Conservation (phyloP, 1,284 basidiomycete genomes). For the Tilletiopsis washingtonensis region DNA sequence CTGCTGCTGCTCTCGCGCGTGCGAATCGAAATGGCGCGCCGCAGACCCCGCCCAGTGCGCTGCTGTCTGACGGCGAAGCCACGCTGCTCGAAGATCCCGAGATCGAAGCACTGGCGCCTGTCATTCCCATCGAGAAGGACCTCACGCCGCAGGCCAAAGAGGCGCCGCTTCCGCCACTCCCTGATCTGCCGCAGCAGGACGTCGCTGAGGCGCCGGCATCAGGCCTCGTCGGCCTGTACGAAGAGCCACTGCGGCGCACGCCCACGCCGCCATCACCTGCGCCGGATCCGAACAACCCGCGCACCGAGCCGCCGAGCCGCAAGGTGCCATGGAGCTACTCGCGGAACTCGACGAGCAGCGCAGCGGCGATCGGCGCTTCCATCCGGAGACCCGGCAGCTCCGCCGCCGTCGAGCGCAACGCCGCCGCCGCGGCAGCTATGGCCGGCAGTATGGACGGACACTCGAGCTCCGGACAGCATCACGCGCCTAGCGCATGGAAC, state of each 20-base stretch:
- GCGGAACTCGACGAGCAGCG: not conserved
- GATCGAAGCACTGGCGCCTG: too few relatives aligned
- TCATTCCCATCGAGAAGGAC: too few relatives aligned
- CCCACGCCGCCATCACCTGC: not conserved
- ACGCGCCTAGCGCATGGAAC: not conserved
- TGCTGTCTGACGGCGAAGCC: too few relatives aligned
- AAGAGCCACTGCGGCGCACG: not conserved
- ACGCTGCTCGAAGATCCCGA: too few relatives aligned
- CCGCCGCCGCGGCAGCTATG: not conserved
- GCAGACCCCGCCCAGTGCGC: too few relatives aligned
- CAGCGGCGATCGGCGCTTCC: not conserved
- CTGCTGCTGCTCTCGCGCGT: not conserved
- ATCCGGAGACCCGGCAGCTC: slow-evolving; percentile 1
- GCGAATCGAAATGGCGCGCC: not conserved
- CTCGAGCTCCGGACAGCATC: not conserved
- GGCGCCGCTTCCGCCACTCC: not conserved
- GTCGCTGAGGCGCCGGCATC: not conserved
- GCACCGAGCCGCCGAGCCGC: slow-evolving; percentile 24
- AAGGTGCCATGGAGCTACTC: slow-evolving; percentile 37
- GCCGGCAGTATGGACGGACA: not conserved
- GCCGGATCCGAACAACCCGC: not conserved
- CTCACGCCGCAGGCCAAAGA: too few relatives aligned
- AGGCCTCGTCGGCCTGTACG: slow-evolving; percentile 4
- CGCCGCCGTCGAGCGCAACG: not conserved
- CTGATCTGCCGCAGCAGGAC: not conserved